phyloP scores from a whole-genome alignment of 2,329 filamentous ascomycete genomes.

The Pseudohalonectria lignicola region DNA sequence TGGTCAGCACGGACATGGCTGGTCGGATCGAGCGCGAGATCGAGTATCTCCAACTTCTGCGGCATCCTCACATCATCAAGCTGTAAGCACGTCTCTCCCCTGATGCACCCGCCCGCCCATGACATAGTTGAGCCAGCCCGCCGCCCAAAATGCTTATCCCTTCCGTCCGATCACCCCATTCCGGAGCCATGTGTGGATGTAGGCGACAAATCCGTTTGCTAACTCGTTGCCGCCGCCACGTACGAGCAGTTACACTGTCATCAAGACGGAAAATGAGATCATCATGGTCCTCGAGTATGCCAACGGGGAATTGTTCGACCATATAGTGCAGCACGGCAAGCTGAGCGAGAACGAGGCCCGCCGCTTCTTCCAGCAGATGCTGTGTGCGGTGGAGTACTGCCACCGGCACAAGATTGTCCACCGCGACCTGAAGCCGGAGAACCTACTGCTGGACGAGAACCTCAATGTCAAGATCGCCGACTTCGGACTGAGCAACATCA shows the following conservation, averaged over 20 bases:
- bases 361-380: conserved; percentile 98
- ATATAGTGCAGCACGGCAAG: conserved; percentile 88
- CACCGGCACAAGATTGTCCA: conserved; percentile 98
- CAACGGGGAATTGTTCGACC: conserved; percentile 93
- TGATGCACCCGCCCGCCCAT: not conserved
- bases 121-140: not conserved
- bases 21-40: conserved; percentile 96
- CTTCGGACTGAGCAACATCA: conserved; percentile 97
- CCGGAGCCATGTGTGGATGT: no score
- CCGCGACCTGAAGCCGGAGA: conserved; percentile 94
- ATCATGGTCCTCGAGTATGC: conserved; percentile 99
- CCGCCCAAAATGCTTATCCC: no score
- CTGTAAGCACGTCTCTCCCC: no score
- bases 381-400: conserved; percentile 97
- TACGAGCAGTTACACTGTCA: conserved; percentile 98
- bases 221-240: conserved; percentile 22
- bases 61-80: conserved; percentile 98
- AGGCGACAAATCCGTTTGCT: conserved; percentile 12
- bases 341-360: conserved; percentile 89
- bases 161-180: no score
- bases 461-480: conserved; percentile 99
- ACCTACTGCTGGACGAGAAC: conserved; percentile 85
- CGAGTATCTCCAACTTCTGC: conserved; percentile 88
- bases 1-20: conserved; percentile 96
- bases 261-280: conserved; percentile 87